Conservation (phyloP, 352 stramenopile species). For the Thalassiosira oceanica region DNA sequence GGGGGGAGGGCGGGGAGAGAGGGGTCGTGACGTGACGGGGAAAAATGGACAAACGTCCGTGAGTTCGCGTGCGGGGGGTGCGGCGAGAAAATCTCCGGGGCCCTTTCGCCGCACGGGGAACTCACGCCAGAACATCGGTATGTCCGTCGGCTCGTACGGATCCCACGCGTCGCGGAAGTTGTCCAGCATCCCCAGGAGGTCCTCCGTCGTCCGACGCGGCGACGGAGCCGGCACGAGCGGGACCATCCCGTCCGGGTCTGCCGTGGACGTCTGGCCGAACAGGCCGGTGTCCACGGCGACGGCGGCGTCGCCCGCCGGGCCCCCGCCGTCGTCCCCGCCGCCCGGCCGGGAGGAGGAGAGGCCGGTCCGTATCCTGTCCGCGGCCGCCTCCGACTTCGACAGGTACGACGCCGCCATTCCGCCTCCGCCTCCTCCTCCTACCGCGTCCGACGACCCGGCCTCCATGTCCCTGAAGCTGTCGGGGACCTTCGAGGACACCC, state of each 20-base stretch:
- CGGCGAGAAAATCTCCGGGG: too few species aligned
- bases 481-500: background rate
- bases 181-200: conserved; percentile 13
- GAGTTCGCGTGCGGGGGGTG: too few species aligned
- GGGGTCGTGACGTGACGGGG: too few species aligned
- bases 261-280: background rate
- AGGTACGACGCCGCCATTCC: background rate
- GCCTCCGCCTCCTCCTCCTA: background rate
- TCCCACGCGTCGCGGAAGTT: conserved; percentile 60
- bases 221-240: background rate
- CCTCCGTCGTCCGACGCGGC: background rate
- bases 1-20: background rate
- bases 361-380: background rate
- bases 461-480: background rate
- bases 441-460: background rate
- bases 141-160: conserved; percentile 42
- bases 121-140: conserved; percentile 59
- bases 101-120: too few species aligned
- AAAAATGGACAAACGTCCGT: too few species aligned
- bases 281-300: background rate
- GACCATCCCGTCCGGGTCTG: background rate
- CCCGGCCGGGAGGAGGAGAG: too few species aligned
- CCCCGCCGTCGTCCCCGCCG: background rate
- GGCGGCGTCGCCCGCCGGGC: background rate
- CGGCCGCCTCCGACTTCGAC: background rate